phyloP scores from a whole-genome alignment of 1,139 yeast species.

The Pichia norvegensis region DNA sequence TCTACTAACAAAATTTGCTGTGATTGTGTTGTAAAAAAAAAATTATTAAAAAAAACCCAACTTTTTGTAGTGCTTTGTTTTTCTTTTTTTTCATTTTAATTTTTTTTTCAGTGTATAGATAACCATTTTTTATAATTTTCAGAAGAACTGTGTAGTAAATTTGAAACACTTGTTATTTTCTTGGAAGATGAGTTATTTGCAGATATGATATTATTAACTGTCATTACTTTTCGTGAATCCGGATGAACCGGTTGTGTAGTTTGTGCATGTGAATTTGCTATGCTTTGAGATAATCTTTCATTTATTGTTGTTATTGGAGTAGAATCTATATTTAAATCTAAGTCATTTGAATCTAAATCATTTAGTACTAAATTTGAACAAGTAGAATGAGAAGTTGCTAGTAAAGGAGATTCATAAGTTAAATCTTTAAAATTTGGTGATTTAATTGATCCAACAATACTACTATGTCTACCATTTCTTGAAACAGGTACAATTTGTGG shows the following conservation, averaged over 20 bases:
- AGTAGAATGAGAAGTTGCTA: constrained; percentile 14
- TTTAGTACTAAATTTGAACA: constrained; percentile 7
- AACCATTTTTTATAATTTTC: constrained; percentile 28
- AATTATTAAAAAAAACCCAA: too few relatives aligned
- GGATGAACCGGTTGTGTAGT: not conserved
- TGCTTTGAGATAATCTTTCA: constrained; percentile 5
- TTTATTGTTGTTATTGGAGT: constrained; percentile 5
- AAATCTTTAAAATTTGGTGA: constrained; percentile 23
- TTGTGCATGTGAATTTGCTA: too few relatives aligned
- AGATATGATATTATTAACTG: not conserved
- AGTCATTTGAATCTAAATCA: constrained; percentile 26
- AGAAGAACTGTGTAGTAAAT: constrained; percentile 24
- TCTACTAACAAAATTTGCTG: not conserved
- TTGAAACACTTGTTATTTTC: constrained; percentile 22
- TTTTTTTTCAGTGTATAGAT: constrained; percentile 19
- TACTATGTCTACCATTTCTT: constrained; percentile 3
- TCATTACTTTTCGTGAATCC: not conserved
- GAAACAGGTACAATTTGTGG: constrained; percentile 20
- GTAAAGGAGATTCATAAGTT: constrained; percentile 27
- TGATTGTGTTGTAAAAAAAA: too few relatives aligned
- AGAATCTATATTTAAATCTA: constrained; percentile 19
- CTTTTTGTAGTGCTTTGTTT: too few relatives aligned
- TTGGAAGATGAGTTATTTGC: not conserved
- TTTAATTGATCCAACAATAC: constrained; percentile 13
- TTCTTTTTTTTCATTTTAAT: too few relatives aligned